phyloP scores from a whole-genome alignment of 768 basidiomycete species.

The Rhizopogon vesiculosus region DNA sequence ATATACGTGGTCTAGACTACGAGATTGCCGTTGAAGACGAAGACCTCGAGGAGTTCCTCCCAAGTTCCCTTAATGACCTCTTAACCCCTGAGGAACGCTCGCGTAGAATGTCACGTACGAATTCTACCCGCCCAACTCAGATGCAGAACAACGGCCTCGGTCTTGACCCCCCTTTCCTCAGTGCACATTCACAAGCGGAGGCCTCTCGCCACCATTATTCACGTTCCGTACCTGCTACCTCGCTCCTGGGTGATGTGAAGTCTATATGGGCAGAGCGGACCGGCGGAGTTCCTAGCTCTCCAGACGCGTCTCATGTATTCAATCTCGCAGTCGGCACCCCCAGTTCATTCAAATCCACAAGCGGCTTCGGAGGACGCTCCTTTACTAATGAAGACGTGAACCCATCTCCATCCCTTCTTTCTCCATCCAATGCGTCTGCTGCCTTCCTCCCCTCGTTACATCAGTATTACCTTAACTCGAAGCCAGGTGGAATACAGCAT shows the following conservation, averaged over 20 bases:
- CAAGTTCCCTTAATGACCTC: constrained; percentile 82
- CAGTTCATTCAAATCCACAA: constrained; percentile 46
- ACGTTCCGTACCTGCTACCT: constrained; percentile 75
- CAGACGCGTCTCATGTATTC: constrained; percentile 26
- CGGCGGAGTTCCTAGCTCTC: constrained; percentile 32
- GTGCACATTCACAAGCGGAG: constrained; percentile 14
- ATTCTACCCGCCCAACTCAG: constrained; percentile 28
- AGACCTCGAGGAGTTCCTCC: constrained; percentile 86
- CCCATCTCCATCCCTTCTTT: constrained; percentile 32
- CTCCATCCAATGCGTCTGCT: constrained; percentile 76
- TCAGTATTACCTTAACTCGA: constrained; percentile 57
- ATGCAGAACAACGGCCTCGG: constrained; percentile 16
- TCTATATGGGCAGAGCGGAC: constrained; percentile 74
- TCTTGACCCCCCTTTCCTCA: constrained; percentile 10
- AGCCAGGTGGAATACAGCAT: constrained; percentile 27
- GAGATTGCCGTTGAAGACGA: constrained; percentile 61
- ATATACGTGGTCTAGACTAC: constrained; percentile 24
- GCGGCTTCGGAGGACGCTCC: constrained; percentile 28
- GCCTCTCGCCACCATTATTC: constrained; percentile 62
- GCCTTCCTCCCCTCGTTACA: constrained; percentile 77
- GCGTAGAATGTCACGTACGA: constrained; percentile 76
- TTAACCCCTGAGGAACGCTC: constrained; percentile 85
- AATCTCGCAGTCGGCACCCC: constrained; percentile 37
- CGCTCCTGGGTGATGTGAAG: constrained; percentile 68
- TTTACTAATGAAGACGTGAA: constrained; percentile 8